These are phyloP conservation scores for Symmetrospora coprosmae DNA, from an alignment of 768 basidiomycete genomes.

Conservation along the genomic window DNA sequence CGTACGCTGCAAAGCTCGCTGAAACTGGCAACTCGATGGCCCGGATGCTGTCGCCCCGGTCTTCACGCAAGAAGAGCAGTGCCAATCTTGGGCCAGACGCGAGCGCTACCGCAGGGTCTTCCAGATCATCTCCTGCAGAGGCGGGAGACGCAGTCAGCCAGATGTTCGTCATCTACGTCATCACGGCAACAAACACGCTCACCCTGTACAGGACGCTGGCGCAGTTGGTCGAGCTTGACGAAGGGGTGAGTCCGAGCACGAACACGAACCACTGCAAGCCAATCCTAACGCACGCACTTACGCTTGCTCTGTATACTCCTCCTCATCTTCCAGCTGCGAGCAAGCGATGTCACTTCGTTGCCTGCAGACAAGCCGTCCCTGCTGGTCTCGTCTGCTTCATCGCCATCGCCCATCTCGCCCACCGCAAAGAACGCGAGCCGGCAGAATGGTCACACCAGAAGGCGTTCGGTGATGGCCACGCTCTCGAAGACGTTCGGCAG, in stretches of 20 bases:
- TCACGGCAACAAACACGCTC: conserved; percentile 11
- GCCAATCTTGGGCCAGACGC: too few species aligned
- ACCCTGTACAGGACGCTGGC: conserved; percentile 4
- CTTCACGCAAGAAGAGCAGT: too few species aligned
- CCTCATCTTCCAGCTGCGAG: background rate
- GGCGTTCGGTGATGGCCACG: conserved; percentile 2
- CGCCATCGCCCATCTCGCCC: background rate
- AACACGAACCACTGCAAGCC: background rate
- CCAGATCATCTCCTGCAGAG: background rate
- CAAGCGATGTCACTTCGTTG: background rate
- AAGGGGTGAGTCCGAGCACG: background rate
- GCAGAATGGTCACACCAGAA: background rate
- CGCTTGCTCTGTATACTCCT: background rate
- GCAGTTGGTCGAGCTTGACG: conserved; percentile 17
- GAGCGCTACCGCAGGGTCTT: too few species aligned
- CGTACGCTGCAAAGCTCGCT: too few species aligned
- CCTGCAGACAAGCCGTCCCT: background rate
- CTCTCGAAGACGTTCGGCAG: background rate
- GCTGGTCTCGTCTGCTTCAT: background rate
- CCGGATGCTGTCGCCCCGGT: too few species aligned
- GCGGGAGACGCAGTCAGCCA: too few species aligned
- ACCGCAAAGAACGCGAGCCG: background rate
- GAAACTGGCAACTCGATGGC: too few species aligned
- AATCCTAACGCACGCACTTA: background rate
- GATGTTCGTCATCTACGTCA: conserved; percentile 23